These are phyloP conservation scores for Leishmania martiniquensis DNA, from an alignment of 208 protist species.

Conservation along the genomic window DNA sequence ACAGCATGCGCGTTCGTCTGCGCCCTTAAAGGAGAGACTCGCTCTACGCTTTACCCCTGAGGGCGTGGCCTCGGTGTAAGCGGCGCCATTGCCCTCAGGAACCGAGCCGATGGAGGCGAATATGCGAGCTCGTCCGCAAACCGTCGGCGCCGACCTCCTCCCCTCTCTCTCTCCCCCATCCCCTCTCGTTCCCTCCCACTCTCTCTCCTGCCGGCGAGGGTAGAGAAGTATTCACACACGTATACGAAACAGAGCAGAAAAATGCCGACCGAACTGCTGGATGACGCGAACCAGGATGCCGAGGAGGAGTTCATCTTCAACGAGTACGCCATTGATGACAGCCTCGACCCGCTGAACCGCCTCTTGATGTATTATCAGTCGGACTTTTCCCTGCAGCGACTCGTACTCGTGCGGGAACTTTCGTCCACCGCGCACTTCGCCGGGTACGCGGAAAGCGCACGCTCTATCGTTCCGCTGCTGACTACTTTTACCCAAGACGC, in stretches of 20 bases:
- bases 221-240: not conserved
- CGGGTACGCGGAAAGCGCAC: constrained; percentile 82
- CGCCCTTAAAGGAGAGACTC: not conserved
- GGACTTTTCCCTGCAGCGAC: constrained; percentile 91
- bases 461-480: constrained; percentile 86
- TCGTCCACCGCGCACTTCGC: constrained; percentile 80
- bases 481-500: constrained; percentile 85
- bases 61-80: not conserved
- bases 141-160: not conserved
- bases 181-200: not conserved
- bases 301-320: constrained; percentile 94
- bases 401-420: constrained; percentile 88
- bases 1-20: not conserved
- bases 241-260: constrained; percentile 2
- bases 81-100: not conserved
- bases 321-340: constrained; percentile 94
- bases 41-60: not conserved
- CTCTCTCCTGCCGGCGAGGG: no score
- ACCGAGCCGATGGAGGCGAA: not conserved
- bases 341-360: constrained; percentile 84
- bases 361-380: constrained; percentile 89
- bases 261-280: constrained; percentile 44
- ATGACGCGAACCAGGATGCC: constrained; percentile 56
- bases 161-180: not conserved
- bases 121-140: not conserved